Percentiles rank a stretch among this genome's conserved stretches.
phyloP scores from a whole-genome alignment of 495 filamentous ascomycete genomes.

The Immersiella caudata region DNA sequence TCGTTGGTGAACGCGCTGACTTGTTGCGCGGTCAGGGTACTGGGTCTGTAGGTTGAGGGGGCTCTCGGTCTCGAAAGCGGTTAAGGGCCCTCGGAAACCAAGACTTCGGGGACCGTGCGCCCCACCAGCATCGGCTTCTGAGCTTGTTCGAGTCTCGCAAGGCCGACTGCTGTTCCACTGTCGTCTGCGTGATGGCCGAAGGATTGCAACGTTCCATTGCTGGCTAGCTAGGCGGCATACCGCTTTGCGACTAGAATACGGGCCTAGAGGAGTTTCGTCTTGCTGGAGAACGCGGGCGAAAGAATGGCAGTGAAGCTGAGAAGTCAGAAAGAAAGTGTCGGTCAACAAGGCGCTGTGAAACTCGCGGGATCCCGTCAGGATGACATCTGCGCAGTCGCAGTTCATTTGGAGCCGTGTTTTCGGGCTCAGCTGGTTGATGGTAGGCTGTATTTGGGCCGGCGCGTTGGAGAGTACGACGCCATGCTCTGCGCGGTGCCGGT shows the following conservation, averaged over 20 bases:
- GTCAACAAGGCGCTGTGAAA: not conserved
- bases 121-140: not conserved
- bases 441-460: not conserved
- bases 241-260: not conserved
- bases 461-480: not conserved
- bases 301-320: not conserved
- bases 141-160: not conserved
- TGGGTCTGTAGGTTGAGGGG: constrained; percentile 4
- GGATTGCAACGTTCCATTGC: constrained; percentile 19
- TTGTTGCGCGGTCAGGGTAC: constrained; percentile 1
- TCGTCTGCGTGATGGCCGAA: constrained; percentile 2
- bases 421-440: not conserved
- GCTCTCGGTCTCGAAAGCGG: constrained; percentile 15
- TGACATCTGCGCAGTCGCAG: constrained; percentile 4
- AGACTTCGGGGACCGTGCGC: constrained; percentile 14
- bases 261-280: not conserved
- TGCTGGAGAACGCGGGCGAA: not conserved
- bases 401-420: constrained; percentile 15
- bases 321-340: not conserved
- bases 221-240: not conserved
- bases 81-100: constrained; percentile 1
- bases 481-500: not conserved
- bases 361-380: not conserved
- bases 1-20: not conserved
- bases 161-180: not conserved